phyloP scores from a whole-genome alignment of 768 basidiomycete genomes.

The Leccinum aurantiacum region DNA sequence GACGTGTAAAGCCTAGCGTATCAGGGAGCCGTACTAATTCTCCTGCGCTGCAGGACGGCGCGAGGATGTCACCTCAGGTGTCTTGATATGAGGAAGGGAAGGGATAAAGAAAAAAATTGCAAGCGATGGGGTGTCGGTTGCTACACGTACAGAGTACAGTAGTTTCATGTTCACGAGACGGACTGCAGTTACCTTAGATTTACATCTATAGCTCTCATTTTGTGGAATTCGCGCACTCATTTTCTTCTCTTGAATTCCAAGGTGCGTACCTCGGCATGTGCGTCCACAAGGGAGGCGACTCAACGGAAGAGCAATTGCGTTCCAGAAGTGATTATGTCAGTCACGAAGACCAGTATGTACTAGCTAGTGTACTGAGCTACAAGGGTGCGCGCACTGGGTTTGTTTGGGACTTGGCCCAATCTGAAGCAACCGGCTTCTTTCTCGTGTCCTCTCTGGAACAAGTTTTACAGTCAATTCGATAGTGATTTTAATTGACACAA shows the following conservation, averaged over 20 bases:
- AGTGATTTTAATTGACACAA: background rate
- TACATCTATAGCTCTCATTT: constrained; percentile 22
- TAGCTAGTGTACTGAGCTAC: background rate
- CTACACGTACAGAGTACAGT: constrained; percentile 14
- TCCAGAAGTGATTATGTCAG: too few species aligned
- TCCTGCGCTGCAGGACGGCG: constrained; percentile 39
- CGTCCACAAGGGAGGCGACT: background rate
- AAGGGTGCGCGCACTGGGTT: background rate
- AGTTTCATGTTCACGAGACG: constrained; percentile 8
- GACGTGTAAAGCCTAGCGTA: constrained; percentile 28
- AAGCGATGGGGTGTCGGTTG: constrained; percentile 1
- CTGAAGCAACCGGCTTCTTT: background rate
- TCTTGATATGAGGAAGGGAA: constrained; percentile 10
- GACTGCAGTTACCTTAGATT: constrained; percentile 31
- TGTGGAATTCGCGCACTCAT: constrained; percentile 15
- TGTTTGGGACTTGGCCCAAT: background rate
- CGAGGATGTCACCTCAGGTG: constrained; percentile 19
- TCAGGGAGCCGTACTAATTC: constrained; percentile 59
- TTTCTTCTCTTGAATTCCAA: background rate
- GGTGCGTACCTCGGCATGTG: too few species aligned
- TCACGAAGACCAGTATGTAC: too few species aligned
- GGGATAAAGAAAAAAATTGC: background rate
- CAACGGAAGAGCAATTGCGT: too few species aligned
- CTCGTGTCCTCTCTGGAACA: background rate
- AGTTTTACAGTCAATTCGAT: background rate